Base-by-base conservation (phyloP, 108 stramenopile species). In the Hondaea fermentalgiana region DNA sequence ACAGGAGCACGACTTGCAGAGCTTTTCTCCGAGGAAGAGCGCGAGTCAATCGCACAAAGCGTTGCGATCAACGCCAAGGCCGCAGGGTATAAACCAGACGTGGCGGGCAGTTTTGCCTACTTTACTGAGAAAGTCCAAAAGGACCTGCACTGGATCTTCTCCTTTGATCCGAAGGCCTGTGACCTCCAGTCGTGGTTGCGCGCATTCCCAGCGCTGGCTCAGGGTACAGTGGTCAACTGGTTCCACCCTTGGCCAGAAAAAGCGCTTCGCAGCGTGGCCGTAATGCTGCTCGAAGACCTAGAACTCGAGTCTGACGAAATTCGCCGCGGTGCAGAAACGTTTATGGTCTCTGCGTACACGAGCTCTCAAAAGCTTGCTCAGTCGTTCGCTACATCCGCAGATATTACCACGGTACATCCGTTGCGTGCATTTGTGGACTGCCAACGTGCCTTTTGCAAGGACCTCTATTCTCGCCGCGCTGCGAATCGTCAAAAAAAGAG, bases 351-450 rank as follows among this genome's bases (percentile, higher is more conserved):
- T 72, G 94, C 95, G 5, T 96, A 96, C 87, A 89, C 92, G 60
- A 91, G 89, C 28, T 95, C 95, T 89, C 95, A 95, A 90, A 71
- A 93, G 44, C 90, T 91, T 44, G 94, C 96, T 21, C 71, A 93
- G 35, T 60, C 91, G 47, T 96, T 93, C 91, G 83, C 64, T 60
- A 19, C 44, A 53, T 87, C 91, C 16, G 96, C 96, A 91, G 71
- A 93, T 5, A 76, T 95, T 55, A 49, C 88, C 87, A 95, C 96
- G 53, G 95, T 95, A 92, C 95, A 94, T 17, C 95, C 96, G 19
- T 95, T 95, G 5, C 95, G 95, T 89, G 93, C 93, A 12, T 96
- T 91, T 89, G 88, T 96, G 19, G 96, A 96, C 88, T 89, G 95
- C 44, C 93, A 95, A n/a, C 94, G 95, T 72, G 92, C 95, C 72